Evolutionary conservation across 176 grass and related monocot species (phyloP).

Genomic region (Triticum turgidum): DNA sequence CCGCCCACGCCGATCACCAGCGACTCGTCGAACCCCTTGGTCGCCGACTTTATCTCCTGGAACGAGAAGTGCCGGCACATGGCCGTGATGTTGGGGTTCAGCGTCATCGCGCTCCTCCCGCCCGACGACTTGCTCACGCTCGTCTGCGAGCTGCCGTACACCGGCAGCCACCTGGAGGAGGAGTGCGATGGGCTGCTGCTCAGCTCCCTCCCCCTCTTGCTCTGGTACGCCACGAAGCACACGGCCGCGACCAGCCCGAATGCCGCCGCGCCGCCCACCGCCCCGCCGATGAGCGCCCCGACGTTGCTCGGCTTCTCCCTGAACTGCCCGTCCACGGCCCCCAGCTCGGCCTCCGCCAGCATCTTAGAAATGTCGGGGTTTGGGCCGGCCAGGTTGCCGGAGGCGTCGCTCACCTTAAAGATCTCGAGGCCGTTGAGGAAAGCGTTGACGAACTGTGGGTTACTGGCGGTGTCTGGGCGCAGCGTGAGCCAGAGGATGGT

Average conservation of each 20-base stretch:
- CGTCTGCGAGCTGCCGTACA: constrained; percentile 58
- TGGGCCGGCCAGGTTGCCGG: constrained; percentile 67
- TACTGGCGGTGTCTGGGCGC: constrained; percentile 9
- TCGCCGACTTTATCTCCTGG: constrained; percentile 46
- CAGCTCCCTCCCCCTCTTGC: constrained; percentile 42
- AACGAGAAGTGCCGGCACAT: constrained; percentile 73
- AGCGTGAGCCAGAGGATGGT: constrained; percentile 59
- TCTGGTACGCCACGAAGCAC: constrained; percentile 39
- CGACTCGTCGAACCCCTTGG: constrained; percentile 43
- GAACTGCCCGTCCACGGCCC: constrained; percentile 7
- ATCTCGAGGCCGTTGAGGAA: constrained; percentile 68
- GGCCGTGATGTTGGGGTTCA: constrained; percentile 58
- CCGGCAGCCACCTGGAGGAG: constrained; percentile 59
- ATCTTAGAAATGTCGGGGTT: constrained; percentile 63
- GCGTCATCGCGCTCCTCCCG: constrained; percentile 50
- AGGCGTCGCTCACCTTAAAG: constrained; percentile 61
- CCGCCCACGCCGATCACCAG: constrained; percentile 53
- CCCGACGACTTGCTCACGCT: constrained; percentile 60
- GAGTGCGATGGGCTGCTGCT: constrained; percentile 46
- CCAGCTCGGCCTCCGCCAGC: constrained; percentile 24
- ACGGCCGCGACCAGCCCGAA: constrained; percentile 49
- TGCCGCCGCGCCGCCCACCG: constrained; percentile 48
- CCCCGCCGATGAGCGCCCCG: constrained; percentile 38
- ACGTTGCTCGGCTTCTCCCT: constrained; percentile 18
- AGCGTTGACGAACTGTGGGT: constrained; percentile 47